These are phyloP conservation scores for Amylocarpus encephaloides DNA, from an alignment of 2,329 filamentous ascomycete genomes.

Conservation along the genomic window DNA sequence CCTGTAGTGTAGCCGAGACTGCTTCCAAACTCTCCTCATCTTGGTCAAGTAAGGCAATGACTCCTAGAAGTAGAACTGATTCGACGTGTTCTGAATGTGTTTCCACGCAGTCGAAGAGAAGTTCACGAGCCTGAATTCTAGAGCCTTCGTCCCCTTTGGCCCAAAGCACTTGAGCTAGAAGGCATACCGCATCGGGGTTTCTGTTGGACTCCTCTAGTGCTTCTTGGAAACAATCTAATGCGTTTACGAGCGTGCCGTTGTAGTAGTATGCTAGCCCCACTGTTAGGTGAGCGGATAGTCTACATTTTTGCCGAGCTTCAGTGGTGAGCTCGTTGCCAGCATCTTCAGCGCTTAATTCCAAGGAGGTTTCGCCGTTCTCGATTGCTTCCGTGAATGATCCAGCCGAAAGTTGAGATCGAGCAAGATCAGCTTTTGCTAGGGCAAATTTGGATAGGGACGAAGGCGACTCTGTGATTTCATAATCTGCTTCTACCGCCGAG, in stretches of 20 bases:
- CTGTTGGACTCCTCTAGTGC: slow-evolving; percentile 71
- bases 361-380: slow-evolving; percentile 72
- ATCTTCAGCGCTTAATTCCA: slow-evolving; percentile 71
- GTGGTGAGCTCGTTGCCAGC: slow-evolving; percentile 58
- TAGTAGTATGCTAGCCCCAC: slow-evolving; percentile 80
- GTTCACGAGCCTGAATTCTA: slow-evolving; percentile 67
- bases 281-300: slow-evolving; percentile 80
- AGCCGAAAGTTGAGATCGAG: slow-evolving; percentile 71
- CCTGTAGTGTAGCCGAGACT: slow-evolving; percentile 69
- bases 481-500: slow-evolving; percentile 67
- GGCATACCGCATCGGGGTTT: slow-evolving; percentile 77
- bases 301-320: slow-evolving; percentile 61
- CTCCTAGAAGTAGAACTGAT: slow-evolving; percentile 73
- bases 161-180: slow-evolving; percentile 90
- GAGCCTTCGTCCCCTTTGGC: slow-evolving; percentile 73
- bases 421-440: slow-evolving; percentile 78
- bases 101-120: slow-evolving; percentile 76
- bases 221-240: slow-evolving; percentile 72
- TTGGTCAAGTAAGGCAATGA: slow-evolving; percentile 74
- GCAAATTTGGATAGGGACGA: slow-evolving; percentile 70
- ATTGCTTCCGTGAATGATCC: slow-evolving; percentile 61
- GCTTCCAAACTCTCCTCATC: slow-evolving; percentile 76
- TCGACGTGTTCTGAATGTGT: slow-evolving; percentile 68
- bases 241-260: slow-evolving; percentile 54
- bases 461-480: slow-evolving; percentile 74